Base-by-base conservation (phyloP, 805 yeast species). In the Sugiyamaella marilandica region DNA sequence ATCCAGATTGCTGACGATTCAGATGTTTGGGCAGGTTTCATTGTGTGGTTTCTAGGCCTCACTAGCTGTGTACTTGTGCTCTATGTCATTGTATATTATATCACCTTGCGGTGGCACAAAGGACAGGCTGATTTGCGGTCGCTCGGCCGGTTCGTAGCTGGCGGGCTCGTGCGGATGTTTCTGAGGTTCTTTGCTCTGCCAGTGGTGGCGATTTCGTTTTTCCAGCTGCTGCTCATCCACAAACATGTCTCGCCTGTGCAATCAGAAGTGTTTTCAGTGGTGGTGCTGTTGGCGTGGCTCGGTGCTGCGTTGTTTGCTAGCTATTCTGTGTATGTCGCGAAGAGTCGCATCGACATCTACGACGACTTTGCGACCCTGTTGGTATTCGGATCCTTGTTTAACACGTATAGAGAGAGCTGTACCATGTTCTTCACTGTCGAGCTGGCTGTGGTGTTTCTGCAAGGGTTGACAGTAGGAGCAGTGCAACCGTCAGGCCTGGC, bases 11-110 rank as follows among this genome's bases (percentile, higher is more conserved):
- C 60, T 26, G 29, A 45, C 19, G 64, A 58, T 29, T 34, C 33
- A 13, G 72, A 69, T 41, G 54, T 64, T n/a, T 69, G 73, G 72
- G 62, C 69, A 5, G 55, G 66, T 10, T 68, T 65, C 52, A 59
- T 67, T 7, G 62, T 68, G 13, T 67, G 66, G 65, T 51, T 65
- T 21, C 51, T 67, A 11, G 62, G 59, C n/a, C 45, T 63, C 24
- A 47, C 54, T 11, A 66, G 54, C 2, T 47, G 52, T 4, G 51
- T 64, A 1, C 34, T 59, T 13, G 45, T 52, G 19, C 33, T 49
- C 10, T 31, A 33, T 3, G 47, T 29, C 11, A 16, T 41, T 14
- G 36, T 37, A 11, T 29, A 32, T 13, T 24, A n/a, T n/a, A 18
- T 41, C 11, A 47, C 47, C 11, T 19, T 51, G n/a, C 21, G 36